These are phyloP conservation scores for Dactylis glomerata DNA, from an alignment of 176 grass and related monocot genomes.

Conservation along the genomic window DNA sequence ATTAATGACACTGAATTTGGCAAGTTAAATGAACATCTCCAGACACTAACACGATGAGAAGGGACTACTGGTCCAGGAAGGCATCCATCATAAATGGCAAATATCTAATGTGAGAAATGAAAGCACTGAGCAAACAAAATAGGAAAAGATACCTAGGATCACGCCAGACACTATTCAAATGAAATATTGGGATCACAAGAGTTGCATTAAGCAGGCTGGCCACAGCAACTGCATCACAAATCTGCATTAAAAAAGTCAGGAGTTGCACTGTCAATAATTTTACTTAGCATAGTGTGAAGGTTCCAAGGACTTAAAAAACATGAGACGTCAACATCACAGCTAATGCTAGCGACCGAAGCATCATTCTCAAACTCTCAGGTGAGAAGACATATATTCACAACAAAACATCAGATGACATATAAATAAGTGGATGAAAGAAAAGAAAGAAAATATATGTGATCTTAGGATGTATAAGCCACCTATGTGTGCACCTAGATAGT, in stretches of 20 bases:
- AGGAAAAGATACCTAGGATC: constrained; percentile 63
- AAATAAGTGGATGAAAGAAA: neutral
- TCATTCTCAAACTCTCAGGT: neutral
- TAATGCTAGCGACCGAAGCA: neutral
- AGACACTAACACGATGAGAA: neutral
- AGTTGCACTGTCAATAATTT: constrained; percentile 23
- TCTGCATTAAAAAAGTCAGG: constrained; percentile 45
- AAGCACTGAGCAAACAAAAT: neutral
- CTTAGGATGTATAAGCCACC: neutral
- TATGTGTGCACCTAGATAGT: neutral
- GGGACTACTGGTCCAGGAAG: neutral
- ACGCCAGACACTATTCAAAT: constrained; percentile 95
- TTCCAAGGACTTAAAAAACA: constrained; percentile 27
- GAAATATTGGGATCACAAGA: constrained; percentile 89
- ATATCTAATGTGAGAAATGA: neutral
- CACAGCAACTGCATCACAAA: constrained; percentile 93
- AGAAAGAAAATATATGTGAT: neutral
- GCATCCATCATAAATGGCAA: constrained; percentile 1
- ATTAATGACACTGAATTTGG: neutral
- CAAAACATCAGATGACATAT: neutral
- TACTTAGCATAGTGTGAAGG: constrained; percentile 22
- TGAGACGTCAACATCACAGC: neutral
- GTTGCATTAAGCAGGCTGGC: constrained; percentile 89
- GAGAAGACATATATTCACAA: constrained; percentile 20
- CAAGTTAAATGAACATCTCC: neutral